These are phyloP conservation scores for Rhodotorula sp. DNA, from an alignment of 1,284 basidiomycete genomes.

Conservation along the genomic window DNA sequence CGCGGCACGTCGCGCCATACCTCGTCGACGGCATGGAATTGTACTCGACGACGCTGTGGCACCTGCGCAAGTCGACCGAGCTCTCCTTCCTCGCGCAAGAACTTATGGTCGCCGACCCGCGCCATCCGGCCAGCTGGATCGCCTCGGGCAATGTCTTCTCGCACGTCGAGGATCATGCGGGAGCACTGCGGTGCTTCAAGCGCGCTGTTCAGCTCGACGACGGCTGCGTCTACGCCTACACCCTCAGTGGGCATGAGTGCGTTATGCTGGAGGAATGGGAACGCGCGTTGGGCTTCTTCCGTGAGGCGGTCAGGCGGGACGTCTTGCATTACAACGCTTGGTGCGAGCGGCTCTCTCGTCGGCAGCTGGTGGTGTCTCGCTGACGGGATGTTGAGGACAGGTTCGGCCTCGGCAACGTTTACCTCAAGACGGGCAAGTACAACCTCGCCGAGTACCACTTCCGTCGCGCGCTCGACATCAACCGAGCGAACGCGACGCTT, in stretches of 20 bases:
- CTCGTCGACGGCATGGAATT: conserved; percentile 86
- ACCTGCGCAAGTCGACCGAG: conserved; percentile 72
- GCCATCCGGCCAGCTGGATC: conserved; percentile 78
- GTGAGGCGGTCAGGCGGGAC: conserved; percentile 81
- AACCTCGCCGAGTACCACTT: conserved; percentile 91
- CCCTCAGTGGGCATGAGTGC: conserved; percentile 88
- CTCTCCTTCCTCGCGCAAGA: conserved; percentile 88
- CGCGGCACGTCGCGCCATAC: conserved; percentile 77
- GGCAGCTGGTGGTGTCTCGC: background rate
- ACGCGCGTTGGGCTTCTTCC: conserved; percentile 81
- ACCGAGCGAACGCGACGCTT: conserved; percentile 78
- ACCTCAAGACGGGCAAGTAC: conserved; percentile 83
- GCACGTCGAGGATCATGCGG: conserved; percentile 80
- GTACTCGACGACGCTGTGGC: conserved; percentile 91
- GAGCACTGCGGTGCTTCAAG: conserved; percentile 86
- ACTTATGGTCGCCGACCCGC: conserved; percentile 72
- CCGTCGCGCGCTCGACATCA: conserved; percentile 80
- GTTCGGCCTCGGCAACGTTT: conserved; percentile 95
- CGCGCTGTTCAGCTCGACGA: conserved; percentile 75
- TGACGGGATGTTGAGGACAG: conserved; percentile 51
- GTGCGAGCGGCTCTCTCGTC: conserved; percentile 53
- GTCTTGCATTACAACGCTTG: conserved; percentile 86
- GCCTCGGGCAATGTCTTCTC: conserved; percentile 91
- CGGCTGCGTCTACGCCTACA: conserved; percentile 84
- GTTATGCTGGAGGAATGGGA: conserved; percentile 84